A percentile compares a stretch with the other conserved stretches of the same genome.
phyloP scores from a whole-genome alignment of 73 alveolate genomes.

The Vitrella brassicaformis region DNA sequence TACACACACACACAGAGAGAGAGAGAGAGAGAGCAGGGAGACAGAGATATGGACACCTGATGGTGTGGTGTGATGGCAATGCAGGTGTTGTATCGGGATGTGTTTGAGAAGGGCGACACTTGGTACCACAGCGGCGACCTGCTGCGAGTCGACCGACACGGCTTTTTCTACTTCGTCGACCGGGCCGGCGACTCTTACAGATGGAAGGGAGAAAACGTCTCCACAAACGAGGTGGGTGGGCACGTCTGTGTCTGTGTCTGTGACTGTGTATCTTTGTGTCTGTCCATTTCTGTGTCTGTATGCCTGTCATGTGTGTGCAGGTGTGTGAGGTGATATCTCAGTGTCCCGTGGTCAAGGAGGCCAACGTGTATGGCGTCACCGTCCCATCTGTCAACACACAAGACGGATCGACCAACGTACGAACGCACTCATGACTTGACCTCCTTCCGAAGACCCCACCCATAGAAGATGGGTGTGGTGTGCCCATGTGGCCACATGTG shows the following conservation, averaged over 20 bases:
- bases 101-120: too few relatives aligned
- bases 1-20: not conserved
- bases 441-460: too few relatives aligned
- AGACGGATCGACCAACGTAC: too few relatives aligned
- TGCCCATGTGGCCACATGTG: too few relatives aligned
- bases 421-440: too few relatives aligned
- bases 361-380: not conserved
- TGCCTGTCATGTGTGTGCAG: not conserved
- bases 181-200: not conserved
- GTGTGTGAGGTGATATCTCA: not conserved
- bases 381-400: too few relatives aligned
- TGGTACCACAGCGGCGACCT: not conserved
- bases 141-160: not conserved
- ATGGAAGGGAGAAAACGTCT: not conserved
- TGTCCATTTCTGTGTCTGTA: not conserved
- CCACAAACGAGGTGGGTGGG: not conserved
- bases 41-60: too few relatives aligned
- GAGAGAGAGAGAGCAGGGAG: not conserved
- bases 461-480: too few relatives aligned
- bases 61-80: not conserved
- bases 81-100: not conserved
- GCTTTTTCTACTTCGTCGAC: not conserved
- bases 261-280: not conserved
- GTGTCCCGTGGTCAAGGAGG: not conserved
- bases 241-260: not conserved